Base-by-base conservation (phyloP, 1,139 yeast genomes). In the Yamadazyma atlantica region DNA sequence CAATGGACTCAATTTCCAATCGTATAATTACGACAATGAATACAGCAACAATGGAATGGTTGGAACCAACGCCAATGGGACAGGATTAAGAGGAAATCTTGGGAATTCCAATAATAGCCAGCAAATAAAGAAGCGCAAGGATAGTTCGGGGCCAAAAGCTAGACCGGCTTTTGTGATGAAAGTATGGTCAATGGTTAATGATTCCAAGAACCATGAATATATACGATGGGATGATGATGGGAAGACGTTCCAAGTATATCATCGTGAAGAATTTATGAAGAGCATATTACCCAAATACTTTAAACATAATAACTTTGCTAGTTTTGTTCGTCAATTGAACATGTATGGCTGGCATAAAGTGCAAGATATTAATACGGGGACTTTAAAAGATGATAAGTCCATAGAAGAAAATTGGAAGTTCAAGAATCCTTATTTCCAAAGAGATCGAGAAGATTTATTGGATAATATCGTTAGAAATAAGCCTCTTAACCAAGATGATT, bases 341-440 rank as follows among this genome's bases (percentile, higher is more conserved):
- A 92, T 92, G 95, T 92, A 92, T 57, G 98, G 97, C 27, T 92
- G 96, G 89, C 97, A 92, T 64, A 92, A 92, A 63, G 92, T 92
- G 6, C 94, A 80, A 58, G 95, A 84, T 60, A 78, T 82, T 37
- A 81, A 64, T 35, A 73, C 78, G 19, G 92, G 92, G 1, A 75
- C 86, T 2, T 63, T 85, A 62, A 69, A 70, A 40, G 82, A 76
- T 35, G 89, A 82, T 48, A 70, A 72, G 50, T 53, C 49, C 10
- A 61, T 46, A 12, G 71, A 66, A 31, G 72, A 70, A 53, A 64
- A 61, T 42, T 82, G 86, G 85, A 89, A 85, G 58, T 87, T 87
- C 63, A 83, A 83, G 54, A 85, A 86, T 45, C 89, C 92, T n/a
- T 74, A 82, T 55, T 89, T 89, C 55, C 68, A 81, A 32, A 72